Conservation (phyloP, 148 eudicot genomes). For the Nyssa sinensis region DNA sequence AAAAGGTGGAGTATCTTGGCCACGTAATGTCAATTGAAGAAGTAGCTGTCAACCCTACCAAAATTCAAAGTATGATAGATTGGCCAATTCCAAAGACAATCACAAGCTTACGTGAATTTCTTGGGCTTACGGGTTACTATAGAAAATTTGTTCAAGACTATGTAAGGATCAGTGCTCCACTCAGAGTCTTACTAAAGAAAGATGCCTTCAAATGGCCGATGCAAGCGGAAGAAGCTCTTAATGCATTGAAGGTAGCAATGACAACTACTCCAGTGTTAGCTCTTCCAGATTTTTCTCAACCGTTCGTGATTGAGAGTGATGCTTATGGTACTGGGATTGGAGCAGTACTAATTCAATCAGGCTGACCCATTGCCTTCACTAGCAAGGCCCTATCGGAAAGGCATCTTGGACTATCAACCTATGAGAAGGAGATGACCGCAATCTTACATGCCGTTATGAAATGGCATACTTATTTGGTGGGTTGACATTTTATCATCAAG, state of each 20-base stretch:
- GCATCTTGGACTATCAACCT: too few species aligned
- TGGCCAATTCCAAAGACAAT: conserved; percentile 7
- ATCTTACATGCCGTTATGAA: too few species aligned
- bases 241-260: background rate
- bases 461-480: too few species aligned
- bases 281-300: background rate
- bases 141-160: background rate
- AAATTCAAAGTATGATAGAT: background rate
- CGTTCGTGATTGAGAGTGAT: conserved; percentile 3
- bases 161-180: background rate
- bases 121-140: conserved; percentile 4
- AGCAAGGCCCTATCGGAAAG: too few species aligned
- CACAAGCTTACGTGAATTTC: background rate
- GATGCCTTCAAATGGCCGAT: background rate
- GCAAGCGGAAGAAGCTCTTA: background rate
- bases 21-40: background rate
- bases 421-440: too few species aligned
- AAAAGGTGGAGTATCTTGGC: conserved; percentile 3
- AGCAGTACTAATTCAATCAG: background rate
- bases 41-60: background rate
- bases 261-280: background rate
- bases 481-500: too few species aligned
- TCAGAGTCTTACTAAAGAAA: background rate
- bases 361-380: background rate
- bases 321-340: conserved; percentile 6